A percentile compares a stretch with the other conserved stretches of the same genome.
These are phyloP conservation scores for Xylaria sp. DNA, from an alignment of 2,329 filamentous ascomycete species.

Conservation along the genomic window DNA sequence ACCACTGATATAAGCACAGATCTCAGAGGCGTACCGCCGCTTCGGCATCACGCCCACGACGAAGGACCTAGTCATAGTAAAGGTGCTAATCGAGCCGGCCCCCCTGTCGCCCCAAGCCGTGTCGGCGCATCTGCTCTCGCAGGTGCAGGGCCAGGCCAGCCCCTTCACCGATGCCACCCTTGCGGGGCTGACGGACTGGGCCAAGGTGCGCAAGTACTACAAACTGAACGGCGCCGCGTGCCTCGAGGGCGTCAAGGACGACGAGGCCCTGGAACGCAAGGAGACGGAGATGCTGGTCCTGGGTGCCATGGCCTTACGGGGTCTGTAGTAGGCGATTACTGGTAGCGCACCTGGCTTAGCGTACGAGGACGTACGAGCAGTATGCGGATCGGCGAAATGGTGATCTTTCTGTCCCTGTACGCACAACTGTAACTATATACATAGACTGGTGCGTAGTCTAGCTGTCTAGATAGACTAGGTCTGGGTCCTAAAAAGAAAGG, in stretches of 20 bases:
- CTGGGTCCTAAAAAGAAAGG: too few species aligned
- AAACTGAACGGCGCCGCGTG: conserved; percentile 70
- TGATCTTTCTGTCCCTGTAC: too few species aligned
- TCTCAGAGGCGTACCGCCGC: conserved; percentile 85
- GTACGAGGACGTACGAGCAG: too few species aligned
- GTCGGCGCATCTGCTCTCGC: conserved; percentile 59
- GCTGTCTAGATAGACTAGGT: too few species aligned
- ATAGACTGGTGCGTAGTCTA: too few species aligned
- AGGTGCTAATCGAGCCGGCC: conserved; percentile 58
- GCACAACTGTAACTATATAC: too few species aligned
- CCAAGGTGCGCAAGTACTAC: conserved; percentile 80
- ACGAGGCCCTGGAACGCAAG: conserved; percentile 46
- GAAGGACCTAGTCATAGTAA: conserved; percentile 76
- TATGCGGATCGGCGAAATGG: too few species aligned
- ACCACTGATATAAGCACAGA: conserved; percentile 53
- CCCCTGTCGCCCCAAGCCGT: conserved; percentile 47
- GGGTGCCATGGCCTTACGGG: conserved; percentile 77
- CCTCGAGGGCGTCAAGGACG: conserved; percentile 49
- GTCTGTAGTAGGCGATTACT: conserved; percentile 47
- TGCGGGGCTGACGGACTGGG: conserved; percentile 60
- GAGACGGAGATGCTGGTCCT: conserved; percentile 72
- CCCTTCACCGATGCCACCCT: conserved; percentile 68
- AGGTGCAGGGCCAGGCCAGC: conserved; percentile 63
- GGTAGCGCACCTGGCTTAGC: background rate
- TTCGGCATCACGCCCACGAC: conserved; percentile 79